Base-by-base conservation (phyloP, 1,139 yeast species). In the Tardiomyces digboiensis region DNA sequence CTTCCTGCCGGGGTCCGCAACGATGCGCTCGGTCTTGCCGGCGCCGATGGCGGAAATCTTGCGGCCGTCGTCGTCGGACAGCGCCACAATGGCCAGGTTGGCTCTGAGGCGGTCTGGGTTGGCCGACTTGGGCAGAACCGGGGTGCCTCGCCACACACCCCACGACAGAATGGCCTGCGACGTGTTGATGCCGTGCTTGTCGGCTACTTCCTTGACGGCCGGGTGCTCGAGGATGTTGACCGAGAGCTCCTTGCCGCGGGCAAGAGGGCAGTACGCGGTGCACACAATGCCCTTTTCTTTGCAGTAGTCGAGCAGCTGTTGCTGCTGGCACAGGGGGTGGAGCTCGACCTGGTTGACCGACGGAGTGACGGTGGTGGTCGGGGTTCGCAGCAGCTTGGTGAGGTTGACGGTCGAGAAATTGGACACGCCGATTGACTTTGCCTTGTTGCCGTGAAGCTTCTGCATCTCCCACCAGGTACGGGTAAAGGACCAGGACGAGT, bases 241-340 rank as follows among this genome's bases (percentile, higher is more conserved):
- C 16, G 8, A 13, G 8, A 26, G 33, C 8, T 8, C 3, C 16
- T 26, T 16, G 39, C 70, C 57, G 23, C 82, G 80, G 6, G 75
- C 94, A 54, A 86, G 72, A 47, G 95, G 95, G 33, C 87, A 80
- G 63, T 82, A 86, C 36, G 91, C 89, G 61, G 84, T 85, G 44
- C 80, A 60, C 21, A 74, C 59, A 51, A 86, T 82, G 21, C 72
- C 74, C 51, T 83, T 68, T 21, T 67, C 58, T 49, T 72, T 67
- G 59, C 77, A 70, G 60, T 62, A 82, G 36, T 74, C 74, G 46
- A 76, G 61, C 50, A 85, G 68, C 49, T 82, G 82, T 38, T 63
- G 68, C 62, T 84, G 93, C 40, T 89, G 88, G 46, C 84, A 70
- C 54, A 73, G 73, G 45, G 95, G 95, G 60, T 85, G 94, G 44